Evolutionary conservation across 805 yeast genomes (phyloP).

Genomic region (Myxozyma geophila): DNA sequence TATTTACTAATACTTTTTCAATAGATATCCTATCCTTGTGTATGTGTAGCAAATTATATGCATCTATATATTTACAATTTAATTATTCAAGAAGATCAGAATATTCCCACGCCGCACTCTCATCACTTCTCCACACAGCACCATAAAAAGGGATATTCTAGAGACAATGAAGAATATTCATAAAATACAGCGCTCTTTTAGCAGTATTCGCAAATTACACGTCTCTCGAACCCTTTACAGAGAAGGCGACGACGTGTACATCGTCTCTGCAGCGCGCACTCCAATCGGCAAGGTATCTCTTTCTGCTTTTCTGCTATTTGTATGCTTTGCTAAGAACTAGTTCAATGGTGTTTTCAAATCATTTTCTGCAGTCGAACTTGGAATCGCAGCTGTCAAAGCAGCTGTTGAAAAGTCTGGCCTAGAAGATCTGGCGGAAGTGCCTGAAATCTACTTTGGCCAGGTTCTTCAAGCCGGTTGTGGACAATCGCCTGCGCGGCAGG

Average conservation of each 20-base stretch:
- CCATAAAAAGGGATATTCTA: too few species aligned
- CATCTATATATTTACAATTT: too few species aligned
- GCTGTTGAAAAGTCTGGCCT: conserved; percentile 77
- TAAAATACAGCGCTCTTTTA: too few species aligned
- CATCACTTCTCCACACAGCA: too few species aligned
- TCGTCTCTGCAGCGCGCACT: conserved; percentile 87
- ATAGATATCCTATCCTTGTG: too few species aligned
- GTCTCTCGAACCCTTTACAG: neutral
- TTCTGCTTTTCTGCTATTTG: neutral
- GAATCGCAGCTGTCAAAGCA: conserved; percentile 82
- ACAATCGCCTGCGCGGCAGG: conserved; percentile 97
- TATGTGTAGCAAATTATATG: too few species aligned
- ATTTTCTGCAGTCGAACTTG: conserved; percentile 75
- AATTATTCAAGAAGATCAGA: too few species aligned
- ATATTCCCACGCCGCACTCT: too few species aligned
- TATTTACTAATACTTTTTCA: too few species aligned
- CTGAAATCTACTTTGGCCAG: conserved; percentile 90
- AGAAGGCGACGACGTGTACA: conserved; percentile 59
- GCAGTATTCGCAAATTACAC: conserved; percentile 1
- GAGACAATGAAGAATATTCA: too few species aligned
- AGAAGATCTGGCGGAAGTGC: conserved; percentile 55
- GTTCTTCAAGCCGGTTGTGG: conserved; percentile 93
- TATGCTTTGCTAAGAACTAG: neutral
- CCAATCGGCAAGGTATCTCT: conserved; percentile 73
- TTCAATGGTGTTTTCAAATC: conserved; percentile 82